These are phyloP conservation scores for Annulohypoxylon maeteangense DNA, from an alignment of 495 filamentous ascomycete species.

Conservation along the genomic window DNA sequence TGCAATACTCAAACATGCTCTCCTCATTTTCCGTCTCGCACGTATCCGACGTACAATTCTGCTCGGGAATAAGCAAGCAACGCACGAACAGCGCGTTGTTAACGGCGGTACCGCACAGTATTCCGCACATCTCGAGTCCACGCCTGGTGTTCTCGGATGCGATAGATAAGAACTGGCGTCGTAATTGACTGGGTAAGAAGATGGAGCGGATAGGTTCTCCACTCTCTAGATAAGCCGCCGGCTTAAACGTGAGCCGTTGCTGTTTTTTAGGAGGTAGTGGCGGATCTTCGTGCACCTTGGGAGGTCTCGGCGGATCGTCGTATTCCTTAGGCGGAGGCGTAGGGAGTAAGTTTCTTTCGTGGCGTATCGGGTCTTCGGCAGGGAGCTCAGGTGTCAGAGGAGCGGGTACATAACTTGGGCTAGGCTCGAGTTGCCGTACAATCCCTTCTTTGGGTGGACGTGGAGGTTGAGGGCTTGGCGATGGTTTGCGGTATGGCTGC, in stretches of 20 bases:
- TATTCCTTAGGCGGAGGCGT: slow-evolving; percentile 51
- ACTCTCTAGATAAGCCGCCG: slow-evolving; percentile 87
- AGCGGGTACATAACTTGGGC: slow-evolving; percentile 10
- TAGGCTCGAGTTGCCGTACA: slow-evolving; percentile 8
- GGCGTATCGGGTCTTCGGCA: slow-evolving; percentile 40
- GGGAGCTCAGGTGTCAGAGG: slow-evolving; percentile 40
- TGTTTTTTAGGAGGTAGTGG: slow-evolving; percentile 41
- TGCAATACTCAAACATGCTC: slow-evolving; percentile 86
- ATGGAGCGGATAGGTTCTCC: slow-evolving; percentile 85
- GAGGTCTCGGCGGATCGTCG: slow-evolving; percentile 45
- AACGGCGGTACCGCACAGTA: slow-evolving; percentile 89
- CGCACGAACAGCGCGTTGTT: slow-evolving; percentile 94
- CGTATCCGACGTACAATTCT: slow-evolving; percentile 87
- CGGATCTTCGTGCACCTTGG: slow-evolving; percentile 48
- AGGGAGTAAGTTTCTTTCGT: slow-evolving; percentile 37
- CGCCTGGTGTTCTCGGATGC: slow-evolving; percentile 78
- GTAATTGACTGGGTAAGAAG: slow-evolving; percentile 82
- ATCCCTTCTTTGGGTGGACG: slow-evolving; percentile 58
- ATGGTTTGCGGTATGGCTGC: slow-evolving; percentile 17
- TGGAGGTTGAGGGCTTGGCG: slow-evolving; percentile 47
- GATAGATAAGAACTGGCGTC: slow-evolving; percentile 73
- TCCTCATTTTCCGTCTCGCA: slow-evolving; percentile 91
- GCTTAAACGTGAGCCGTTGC: slow-evolving; percentile 73
- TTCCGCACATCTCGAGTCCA: slow-evolving; percentile 93
- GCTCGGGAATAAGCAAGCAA: slow-evolving; percentile 88